Base-by-base conservation (phyloP, 163 green algal species). In the Picocystis sp. region DNA sequence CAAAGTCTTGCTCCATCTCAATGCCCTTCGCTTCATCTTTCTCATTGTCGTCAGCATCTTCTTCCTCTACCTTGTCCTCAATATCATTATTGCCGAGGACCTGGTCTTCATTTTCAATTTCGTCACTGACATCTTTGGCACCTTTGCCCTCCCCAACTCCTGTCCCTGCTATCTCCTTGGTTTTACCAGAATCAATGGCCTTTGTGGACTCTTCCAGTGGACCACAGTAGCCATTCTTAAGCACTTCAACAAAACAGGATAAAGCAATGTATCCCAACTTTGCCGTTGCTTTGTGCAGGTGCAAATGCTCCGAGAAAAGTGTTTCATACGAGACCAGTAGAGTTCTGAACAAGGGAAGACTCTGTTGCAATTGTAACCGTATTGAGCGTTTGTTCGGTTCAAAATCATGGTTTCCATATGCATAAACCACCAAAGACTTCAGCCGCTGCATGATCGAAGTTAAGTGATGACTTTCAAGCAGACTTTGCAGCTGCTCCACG, bases 1-100 rank as follows among this genome's bases (percentile, higher is more conserved):
- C 82, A 73, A 98, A 98, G 64, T 98, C 89, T 2, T 85, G 71
- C 15, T 92, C 74, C 90, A 98, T 98, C 72, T 98, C 89, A 17
- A 98, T 68, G 42, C 89, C 86, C 65, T 78, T 74, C 38, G 24
- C 9, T 6, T 11, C 46, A 3, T 50, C 22, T 38, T 64, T 55
- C 13, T 66, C 44, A 35, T 73, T 51, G 22, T 67, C 46, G 52
- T 71, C 65, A 22, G 71, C 57, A 5, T 71, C 47, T 47, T 76
- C 13, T 44, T 69, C 46, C 58, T 71, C 43, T 35, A 56, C 25
- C 57, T 73, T 55, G 55, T 66, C 35, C 25, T 77, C 79, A 50
- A 76, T 68, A 65, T 86, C 77, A 60, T 87, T 57, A 14, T 77
- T 77, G 1, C 86, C 87, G 53, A 92, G 62, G 53, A 95, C 67